Conservation (phyloP, 2,329 filamentous ascomycete genomes). For the Hymenoscyphus linearis region DNA sequence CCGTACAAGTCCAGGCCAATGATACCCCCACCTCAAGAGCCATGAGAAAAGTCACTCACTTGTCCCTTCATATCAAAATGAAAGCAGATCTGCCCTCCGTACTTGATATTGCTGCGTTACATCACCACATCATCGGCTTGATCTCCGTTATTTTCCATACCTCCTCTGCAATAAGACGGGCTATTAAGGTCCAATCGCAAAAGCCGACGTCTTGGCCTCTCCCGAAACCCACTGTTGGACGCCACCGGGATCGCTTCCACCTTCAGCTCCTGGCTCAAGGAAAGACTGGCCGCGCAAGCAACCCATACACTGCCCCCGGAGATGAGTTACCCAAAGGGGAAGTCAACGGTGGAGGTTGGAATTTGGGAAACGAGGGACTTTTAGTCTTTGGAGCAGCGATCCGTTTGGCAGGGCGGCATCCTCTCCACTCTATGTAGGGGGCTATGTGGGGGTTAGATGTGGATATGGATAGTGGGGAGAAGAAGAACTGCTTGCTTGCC, state of each 20-base stretch:
- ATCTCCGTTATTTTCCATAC: neutral
- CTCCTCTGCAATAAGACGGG: constrained; percentile 13
- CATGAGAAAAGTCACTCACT: neutral
- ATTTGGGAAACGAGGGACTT: no score
- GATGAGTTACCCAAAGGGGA: constrained; percentile 20
- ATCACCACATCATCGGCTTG: constrained; percentile 1
- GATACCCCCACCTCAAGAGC: neutral
- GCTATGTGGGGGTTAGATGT: no score
- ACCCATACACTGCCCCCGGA: constrained; percentile 23
- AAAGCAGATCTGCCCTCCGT: neutral
- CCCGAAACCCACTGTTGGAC: constrained; percentile 14
- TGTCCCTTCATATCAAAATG: neutral
- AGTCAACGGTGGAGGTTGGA: constrained; percentile 9
- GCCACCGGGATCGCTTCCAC: constrained; percentile 2
- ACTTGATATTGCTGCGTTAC: constrained; percentile 1
- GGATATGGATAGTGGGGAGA: no score
- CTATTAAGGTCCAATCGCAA: constrained; percentile 14
- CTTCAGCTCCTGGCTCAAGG: constrained; percentile 12
- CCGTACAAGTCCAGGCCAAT: neutral
- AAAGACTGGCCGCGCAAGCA: constrained; percentile 17
- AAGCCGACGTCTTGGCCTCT: constrained; percentile 8
- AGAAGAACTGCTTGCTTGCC: neutral
- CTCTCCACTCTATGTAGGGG: neutral
- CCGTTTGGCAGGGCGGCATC: no score
- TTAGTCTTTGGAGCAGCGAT: no score